These are phyloP conservation scores for Arthrocladium fulminans DNA, from an alignment of 2,329 filamentous ascomycete species.

Conservation along the genomic window DNA sequence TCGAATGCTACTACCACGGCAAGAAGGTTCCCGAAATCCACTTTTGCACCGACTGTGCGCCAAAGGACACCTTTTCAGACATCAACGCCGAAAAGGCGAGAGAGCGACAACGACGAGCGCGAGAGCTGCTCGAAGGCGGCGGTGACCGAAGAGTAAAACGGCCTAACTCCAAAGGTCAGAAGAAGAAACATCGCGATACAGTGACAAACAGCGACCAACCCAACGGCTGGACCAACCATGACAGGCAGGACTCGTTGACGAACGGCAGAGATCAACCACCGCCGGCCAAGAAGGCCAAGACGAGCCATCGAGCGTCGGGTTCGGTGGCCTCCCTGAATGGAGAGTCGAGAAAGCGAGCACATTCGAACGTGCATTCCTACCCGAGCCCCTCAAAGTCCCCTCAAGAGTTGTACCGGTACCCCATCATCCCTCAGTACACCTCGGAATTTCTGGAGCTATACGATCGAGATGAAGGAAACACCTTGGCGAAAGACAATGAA, in stretches of 20 bases:
- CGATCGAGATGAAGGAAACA: slow-evolving; percentile 47
- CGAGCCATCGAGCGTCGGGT: slow-evolving; percentile 67
- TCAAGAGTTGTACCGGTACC: slow-evolving; percentile 47
- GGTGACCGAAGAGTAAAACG: slow-evolving; percentile 66
- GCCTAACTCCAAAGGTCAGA: slow-evolving; percentile 68
- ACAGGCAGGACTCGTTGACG: slow-evolving; percentile 48
- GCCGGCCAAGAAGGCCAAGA: slow-evolving; percentile 70
- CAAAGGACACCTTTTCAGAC: slow-evolving; percentile 28
- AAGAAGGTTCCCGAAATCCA: slow-evolving; percentile 68
- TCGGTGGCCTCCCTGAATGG: slow-evolving; percentile 63
- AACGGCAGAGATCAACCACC: slow-evolving; percentile 47
- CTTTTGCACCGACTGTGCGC: slow-evolving; percentile 81
- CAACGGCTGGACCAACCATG: slow-evolving; percentile 54
- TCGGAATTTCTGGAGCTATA: slow-evolving; percentile 67
- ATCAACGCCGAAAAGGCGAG: slow-evolving; percentile 59
- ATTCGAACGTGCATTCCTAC: slow-evolving; percentile 49
- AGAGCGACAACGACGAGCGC: slow-evolving; percentile 58
- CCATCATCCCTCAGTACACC: slow-evolving; percentile 63
- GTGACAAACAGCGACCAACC: slow-evolving; percentile 48
- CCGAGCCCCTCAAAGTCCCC: slow-evolving; percentile 62
- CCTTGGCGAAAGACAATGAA: slow-evolving; percentile 60
- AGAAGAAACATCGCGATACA: slow-evolving; percentile 72
- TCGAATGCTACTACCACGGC: slow-evolving; percentile 86
- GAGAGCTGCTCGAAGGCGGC: slow-evolving; percentile 48
- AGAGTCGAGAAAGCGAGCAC: slow-evolving; percentile 52